Conservation (phyloP, 2,329 filamentous ascomycete genomes). For the Fusarium irregulare region DNA sequence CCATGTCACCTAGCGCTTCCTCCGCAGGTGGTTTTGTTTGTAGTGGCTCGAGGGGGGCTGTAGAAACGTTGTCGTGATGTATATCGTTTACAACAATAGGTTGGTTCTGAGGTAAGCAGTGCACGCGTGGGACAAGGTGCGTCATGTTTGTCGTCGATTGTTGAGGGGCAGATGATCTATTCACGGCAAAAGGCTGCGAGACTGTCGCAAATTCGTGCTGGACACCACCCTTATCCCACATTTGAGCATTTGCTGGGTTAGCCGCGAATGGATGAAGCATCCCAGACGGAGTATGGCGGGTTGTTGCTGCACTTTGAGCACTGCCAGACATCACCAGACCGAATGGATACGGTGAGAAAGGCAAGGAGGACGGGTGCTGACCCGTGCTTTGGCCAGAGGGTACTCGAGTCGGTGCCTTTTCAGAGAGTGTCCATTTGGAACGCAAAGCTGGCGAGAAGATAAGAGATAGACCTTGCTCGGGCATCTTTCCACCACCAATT, state of each 20-base stretch:
- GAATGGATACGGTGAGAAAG: constrained; percentile 17
- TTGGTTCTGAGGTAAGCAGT: background rate
- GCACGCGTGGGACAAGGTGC: background rate
- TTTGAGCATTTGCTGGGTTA: constrained; percentile 5
- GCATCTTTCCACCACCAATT: constrained; percentile 38
- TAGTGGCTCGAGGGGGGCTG: constrained; percentile 4
- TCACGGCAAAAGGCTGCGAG: background rate
- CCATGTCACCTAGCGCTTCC: constrained; percentile 37
- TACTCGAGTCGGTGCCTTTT: constrained; percentile 4
- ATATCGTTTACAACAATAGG: background rate
- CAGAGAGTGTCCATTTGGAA: constrained; percentile 48
- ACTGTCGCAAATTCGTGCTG: constrained; percentile 22
- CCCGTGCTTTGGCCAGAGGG: background rate
- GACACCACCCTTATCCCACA: constrained; percentile 5
- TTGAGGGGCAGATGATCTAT: background rate
- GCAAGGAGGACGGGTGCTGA: background rate
- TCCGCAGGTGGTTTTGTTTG: constrained; percentile 49
- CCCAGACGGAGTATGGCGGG: constrained; percentile 9
- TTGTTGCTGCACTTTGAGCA: background rate
- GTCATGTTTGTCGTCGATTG: constrained; percentile 8
- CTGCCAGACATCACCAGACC: constrained; percentile 1
- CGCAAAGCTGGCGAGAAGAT: constrained; percentile 44
- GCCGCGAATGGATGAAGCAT: constrained; percentile 18
- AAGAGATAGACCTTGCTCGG: constrained; percentile 45
- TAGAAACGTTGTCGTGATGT: background rate